Evolutionary conservation across 768 basidiomycete genomes (phyloP).

Genomic region (Nidula microcarpa): DNA sequence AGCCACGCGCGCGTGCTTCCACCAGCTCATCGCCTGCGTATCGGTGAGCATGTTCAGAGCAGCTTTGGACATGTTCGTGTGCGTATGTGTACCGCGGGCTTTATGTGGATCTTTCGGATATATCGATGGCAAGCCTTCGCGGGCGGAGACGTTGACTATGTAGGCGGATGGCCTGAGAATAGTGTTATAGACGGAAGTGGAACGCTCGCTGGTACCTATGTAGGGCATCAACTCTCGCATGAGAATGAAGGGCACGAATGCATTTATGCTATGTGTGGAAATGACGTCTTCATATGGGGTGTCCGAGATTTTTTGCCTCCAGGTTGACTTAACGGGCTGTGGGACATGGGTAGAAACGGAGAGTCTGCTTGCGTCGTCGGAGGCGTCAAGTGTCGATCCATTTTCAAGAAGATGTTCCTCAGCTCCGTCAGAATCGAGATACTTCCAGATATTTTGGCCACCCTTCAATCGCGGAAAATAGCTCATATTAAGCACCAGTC

Average conservation of each 20-base stretch:
- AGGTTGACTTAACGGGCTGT: slow-evolving; percentile 17
- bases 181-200: not conserved
- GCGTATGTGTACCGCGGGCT: slow-evolving; percentile 21
- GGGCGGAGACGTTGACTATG: slow-evolving; percentile 31
- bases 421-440: no score
- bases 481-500: no score
- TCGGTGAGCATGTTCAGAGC: slow-evolving; percentile 34
- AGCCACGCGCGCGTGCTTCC: slow-evolving; percentile 21
- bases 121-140: slow-evolving; percentile 29
- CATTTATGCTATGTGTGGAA: slow-evolving; percentile 30
- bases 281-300: slow-evolving; percentile 33
- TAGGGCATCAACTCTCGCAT: slow-evolving; percentile 25
- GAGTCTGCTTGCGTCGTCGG: no score
- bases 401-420: no score
- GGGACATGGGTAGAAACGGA: not conserved
- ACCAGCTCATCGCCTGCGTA: slow-evolving; percentile 25
- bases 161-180: slow-evolving; percentile 14
- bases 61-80: slow-evolving; percentile 36
- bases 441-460: no score
- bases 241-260: slow-evolving; percentile 33
- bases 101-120: slow-evolving; percentile 17
- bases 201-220: slow-evolving; percentile 10
- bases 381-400: not conserved
- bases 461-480: no score
- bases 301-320: slow-evolving; percentile 26